These are phyloP conservation scores for Ceratocystis albifundus DNA, from an alignment of 2,329 filamentous ascomycete genomes.

Conservation along the genomic window DNA sequence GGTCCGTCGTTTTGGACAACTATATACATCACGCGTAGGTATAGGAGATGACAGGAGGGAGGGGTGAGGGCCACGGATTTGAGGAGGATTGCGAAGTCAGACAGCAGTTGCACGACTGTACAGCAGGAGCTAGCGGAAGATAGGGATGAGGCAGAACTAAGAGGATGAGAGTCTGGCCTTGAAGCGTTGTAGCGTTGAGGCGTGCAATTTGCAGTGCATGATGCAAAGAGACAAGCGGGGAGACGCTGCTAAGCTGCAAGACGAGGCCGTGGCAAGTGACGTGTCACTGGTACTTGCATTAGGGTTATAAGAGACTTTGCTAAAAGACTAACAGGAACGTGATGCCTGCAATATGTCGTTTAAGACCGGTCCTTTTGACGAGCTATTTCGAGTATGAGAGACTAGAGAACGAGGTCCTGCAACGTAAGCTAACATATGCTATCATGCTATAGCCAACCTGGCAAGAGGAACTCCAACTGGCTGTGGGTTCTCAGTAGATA, in stretches of 20 bases:
- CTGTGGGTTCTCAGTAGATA: not conserved
- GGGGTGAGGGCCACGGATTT: not conserved
- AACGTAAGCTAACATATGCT: no score
- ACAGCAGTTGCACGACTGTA: constrained; percentile 1
- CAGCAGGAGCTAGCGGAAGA: not conserved
- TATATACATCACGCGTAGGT: no score
- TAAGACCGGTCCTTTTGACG: not conserved
- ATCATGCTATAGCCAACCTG: no score
- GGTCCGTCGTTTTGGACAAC: not conserved
- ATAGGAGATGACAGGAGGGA: not conserved
- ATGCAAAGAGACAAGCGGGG: not conserved
- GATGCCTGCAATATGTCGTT: not conserved
- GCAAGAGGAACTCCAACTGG: no score
- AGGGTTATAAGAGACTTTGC: not conserved
- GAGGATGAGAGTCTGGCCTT: not conserved
- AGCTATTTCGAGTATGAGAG: not conserved
- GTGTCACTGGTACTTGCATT: constrained; percentile 1
- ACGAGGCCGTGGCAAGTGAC: not conserved
- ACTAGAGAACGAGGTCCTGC: no score
- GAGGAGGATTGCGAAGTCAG: not conserved
- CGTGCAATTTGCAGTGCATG: not conserved
- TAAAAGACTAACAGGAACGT: not conserved
- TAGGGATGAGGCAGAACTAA: not conserved
- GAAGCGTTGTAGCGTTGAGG: not conserved
- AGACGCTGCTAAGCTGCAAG: not conserved